phyloP scores from a whole-genome alignment of 1,139 yeast species.

The Geotrichum reessii region DNA sequence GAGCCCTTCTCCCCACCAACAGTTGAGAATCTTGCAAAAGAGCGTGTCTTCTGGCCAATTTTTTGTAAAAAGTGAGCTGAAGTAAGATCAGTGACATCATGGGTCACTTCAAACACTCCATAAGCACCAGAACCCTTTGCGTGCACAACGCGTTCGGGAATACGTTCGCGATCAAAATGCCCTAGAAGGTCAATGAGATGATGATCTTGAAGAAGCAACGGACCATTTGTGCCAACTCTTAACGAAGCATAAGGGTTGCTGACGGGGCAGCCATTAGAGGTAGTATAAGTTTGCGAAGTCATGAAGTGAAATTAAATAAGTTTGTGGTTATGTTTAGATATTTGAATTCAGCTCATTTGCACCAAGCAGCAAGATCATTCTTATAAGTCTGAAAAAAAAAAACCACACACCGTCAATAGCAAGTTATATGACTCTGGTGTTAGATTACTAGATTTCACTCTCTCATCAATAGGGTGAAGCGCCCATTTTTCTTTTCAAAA shows the following conservation, averaged over 20 bases:
- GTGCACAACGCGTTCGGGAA: conserved; percentile 86
- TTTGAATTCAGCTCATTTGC: not conserved
- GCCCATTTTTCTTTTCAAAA: not conserved
- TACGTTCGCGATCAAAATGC: conserved; percentile 80
- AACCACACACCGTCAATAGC: not conserved
- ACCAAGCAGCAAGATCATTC: not conserved
- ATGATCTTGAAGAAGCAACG: conserved; percentile 71
- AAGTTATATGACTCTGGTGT: not conserved
- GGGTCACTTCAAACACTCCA: conserved; percentile 76
- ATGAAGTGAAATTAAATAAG: not conserved
- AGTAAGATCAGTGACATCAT: conserved; percentile 70
- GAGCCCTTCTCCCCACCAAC: conserved; percentile 87
- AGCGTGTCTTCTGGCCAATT: conserved; percentile 69
- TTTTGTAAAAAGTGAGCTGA: conserved; percentile 64
- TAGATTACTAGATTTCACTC: not conserved
- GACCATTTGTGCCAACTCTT: conserved; percentile 69
- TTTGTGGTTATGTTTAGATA: not conserved
- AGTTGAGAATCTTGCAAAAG: conserved; percentile 75
- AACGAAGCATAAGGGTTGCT: conserved; percentile 64
- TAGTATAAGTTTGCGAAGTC: conserved; percentile 43
- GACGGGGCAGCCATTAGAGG: conserved; percentile 70
- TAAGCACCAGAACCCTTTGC: conserved; percentile 88
- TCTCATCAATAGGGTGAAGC: not conserved
- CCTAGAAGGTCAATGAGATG: conserved; percentile 72
- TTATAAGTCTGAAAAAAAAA: not conserved